phyloP scores from a whole-genome alignment of 495 filamentous ascomycete species.

The Xylona heveae region DNA sequence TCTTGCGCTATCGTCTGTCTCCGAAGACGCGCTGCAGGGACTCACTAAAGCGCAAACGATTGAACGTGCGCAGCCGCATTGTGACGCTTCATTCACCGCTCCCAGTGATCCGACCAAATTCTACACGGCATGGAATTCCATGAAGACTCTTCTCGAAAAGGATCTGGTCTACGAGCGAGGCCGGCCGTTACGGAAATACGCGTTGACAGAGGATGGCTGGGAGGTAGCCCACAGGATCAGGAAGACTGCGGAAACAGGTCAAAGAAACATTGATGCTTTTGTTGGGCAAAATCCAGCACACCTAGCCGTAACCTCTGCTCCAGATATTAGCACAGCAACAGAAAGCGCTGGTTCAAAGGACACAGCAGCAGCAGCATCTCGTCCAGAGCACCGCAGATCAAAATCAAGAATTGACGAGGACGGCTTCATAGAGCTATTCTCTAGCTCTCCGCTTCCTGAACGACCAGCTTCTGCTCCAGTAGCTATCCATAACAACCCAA shows the following conservation, averaged over 20 bases:
- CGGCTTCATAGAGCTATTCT: too few species aligned
- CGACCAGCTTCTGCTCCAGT: too few species aligned
- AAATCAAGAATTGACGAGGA: too few species aligned
- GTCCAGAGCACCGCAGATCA: too few species aligned
- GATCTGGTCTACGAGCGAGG: conserved; percentile 56
- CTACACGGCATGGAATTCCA: conserved; percentile 72
- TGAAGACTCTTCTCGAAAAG: conserved; percentile 57
- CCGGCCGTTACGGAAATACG: conserved; percentile 44
- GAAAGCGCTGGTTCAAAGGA: too few species aligned
- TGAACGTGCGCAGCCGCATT: conserved; percentile 47
- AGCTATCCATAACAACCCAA: too few species aligned
- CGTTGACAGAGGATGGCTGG: conserved; percentile 59
- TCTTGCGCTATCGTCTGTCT: conserved; percentile 37
- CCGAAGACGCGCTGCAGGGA: conserved; percentile 29
- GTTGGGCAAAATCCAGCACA: not conserved
- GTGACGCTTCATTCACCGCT: conserved; percentile 52
- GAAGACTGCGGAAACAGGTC: conserved; percentile 18
- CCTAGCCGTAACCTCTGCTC: not conserved
- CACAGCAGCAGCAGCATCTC: too few species aligned
- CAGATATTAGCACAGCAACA: too few species aligned
- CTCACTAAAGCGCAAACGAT: conserved; percentile 51
- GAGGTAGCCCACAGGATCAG: conserved; percentile 51
- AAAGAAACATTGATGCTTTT: conserved; percentile 5
- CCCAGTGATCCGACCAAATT: conserved; percentile 44
- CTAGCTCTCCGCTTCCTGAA: too few species aligned